phyloP scores from a whole-genome alignment of 2,329 filamentous ascomycete genomes.

The Scleromitrula shiraiana region DNA sequence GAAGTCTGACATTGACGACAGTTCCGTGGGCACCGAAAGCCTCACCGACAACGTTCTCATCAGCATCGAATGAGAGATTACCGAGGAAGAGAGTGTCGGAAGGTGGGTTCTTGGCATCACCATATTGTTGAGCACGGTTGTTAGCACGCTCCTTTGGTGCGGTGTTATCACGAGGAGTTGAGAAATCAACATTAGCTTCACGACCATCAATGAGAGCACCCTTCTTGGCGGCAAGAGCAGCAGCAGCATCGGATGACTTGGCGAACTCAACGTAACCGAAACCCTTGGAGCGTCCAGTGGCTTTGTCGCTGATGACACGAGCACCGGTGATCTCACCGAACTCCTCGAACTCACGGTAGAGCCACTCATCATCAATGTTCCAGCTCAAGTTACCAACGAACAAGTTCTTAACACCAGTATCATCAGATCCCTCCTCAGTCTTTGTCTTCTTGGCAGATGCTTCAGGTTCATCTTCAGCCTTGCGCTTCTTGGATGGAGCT shows the following conservation, averaged over 20 bases:
- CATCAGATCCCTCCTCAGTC: conserved; percentile 33
- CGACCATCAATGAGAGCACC: conserved; percentile 58
- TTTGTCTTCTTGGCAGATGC: conserved; percentile 46
- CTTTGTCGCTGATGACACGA: conserved; percentile 60
- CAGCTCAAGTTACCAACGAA: conserved; percentile 69
- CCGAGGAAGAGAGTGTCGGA: conserved; percentile 65
- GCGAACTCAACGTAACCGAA: conserved; percentile 69
- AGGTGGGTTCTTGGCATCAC: conserved; percentile 55
- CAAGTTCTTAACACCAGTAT: conserved; percentile 48
- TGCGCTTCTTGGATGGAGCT: conserved; percentile 49
- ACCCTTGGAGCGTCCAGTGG: conserved; percentile 60
- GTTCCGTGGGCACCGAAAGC: conserved; percentile 55
- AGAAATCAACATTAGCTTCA: conserved; percentile 62
- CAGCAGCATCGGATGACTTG: conserved; percentile 50
- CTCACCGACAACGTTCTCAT: conserved; percentile 55
- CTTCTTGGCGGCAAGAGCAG: conserved; percentile 57
- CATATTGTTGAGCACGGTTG: conserved; percentile 46
- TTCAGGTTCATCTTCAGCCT: conserved; percentile 41
- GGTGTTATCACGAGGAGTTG: conserved; percentile 47
- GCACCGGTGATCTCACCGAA: conserved; percentile 58
- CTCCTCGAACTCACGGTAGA: conserved; percentile 57
- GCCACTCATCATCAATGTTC: conserved; percentile 69
- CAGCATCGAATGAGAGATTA: conserved; percentile 62
- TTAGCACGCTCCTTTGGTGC: conserved; percentile 42
- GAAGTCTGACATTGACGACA: conserved; percentile 59